phyloP scores from a whole-genome alignment of 148 eudicot species.

The Cornus florida region DNA sequence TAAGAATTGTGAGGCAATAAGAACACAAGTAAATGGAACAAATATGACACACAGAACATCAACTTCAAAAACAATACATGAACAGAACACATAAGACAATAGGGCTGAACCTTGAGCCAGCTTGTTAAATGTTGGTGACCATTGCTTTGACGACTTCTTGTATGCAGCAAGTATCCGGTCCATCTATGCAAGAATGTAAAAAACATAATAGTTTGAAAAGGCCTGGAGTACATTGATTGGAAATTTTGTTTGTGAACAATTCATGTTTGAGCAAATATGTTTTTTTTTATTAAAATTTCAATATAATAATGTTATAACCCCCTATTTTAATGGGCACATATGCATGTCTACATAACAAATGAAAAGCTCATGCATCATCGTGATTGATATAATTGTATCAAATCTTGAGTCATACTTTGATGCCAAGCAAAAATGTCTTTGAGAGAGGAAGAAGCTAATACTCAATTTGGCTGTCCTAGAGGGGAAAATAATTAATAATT shows the following conservation, averaged over 20 bases:
- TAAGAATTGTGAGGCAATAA: conserved; percentile 3
- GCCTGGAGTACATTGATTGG: no score
- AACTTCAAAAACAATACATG: background rate
- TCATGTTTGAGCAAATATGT: background rate
- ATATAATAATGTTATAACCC: background rate
- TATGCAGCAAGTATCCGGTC: conserved; percentile 85
- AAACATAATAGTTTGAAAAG: background rate
- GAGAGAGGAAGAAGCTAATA: background rate
- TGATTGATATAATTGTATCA: background rate
- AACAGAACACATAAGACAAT: background rate
- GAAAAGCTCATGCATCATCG: background rate
- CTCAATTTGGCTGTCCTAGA: background rate
- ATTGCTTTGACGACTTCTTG: conserved; percentile 90
- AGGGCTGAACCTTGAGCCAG: conserved; percentile 74
- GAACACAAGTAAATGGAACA: background rate
- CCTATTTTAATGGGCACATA: background rate
- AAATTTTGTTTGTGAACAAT: background rate
- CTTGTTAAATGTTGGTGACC: conserved; percentile 90
- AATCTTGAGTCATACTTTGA: no score
- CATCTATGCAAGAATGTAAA: conserved; percentile 48
- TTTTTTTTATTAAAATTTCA: no score
- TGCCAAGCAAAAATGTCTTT: background rate
- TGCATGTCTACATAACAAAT: no score
- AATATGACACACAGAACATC: background rate
- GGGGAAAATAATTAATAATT: background rate